Percentiles rank a stretch among this genome's conserved stretches.
Conservation (phyloP, 1,284 basidiomycete genomes). For the Athelia sp. region DNA sequence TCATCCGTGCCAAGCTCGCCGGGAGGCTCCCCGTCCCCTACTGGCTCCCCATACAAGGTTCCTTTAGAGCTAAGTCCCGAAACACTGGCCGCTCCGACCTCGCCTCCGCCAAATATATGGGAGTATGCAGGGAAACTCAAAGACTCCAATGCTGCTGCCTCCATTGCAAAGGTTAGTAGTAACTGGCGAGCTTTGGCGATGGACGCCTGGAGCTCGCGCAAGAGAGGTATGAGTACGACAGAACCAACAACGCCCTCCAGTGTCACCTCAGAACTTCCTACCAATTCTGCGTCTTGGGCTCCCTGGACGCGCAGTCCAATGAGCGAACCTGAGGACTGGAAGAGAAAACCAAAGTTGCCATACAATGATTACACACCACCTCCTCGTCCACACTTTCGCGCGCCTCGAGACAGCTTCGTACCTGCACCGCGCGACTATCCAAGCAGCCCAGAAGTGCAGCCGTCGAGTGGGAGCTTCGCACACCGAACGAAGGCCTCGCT, state of each 20-base stretch:
- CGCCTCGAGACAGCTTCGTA: slow-evolving; percentile 52
- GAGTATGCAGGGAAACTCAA: slow-evolving; percentile 67
- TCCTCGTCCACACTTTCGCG: slow-evolving; percentile 50
- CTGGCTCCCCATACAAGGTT: slow-evolving; percentile 16
- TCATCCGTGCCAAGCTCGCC: slow-evolving; percentile 16
- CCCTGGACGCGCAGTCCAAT: background rate
- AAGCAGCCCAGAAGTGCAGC: slow-evolving; percentile 31
- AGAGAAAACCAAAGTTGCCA: slow-evolving; percentile 39
- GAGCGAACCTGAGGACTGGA: slow-evolving; percentile 12
- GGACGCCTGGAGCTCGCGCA: slow-evolving; percentile 33
- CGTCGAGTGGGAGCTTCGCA: slow-evolving; percentile 31
- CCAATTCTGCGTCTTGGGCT: slow-evolving; percentile 1
- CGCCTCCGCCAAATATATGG: slow-evolving; percentile 41
- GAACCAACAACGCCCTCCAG: slow-evolving; percentile 11
- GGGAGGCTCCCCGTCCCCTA: slow-evolving; percentile 24
- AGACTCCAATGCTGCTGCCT: slow-evolving; percentile 66
- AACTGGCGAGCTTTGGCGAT: slow-evolving; percentile 67
- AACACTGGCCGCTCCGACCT: slow-evolving; percentile 10
- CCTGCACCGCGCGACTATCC: slow-evolving; percentile 30
- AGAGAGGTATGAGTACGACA: slow-evolving; percentile 1
- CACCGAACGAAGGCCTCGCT: slow-evolving; percentile 37
- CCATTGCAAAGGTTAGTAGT: slow-evolving; percentile 63
- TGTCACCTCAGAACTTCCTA: slow-evolving; percentile 10
- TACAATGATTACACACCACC: slow-evolving; percentile 46
- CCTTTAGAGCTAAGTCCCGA: slow-evolving; percentile 7